Evolutionary conservation across 441 rosid genomes (phyloP).

Genomic region (Populus tomentosa): DNA sequence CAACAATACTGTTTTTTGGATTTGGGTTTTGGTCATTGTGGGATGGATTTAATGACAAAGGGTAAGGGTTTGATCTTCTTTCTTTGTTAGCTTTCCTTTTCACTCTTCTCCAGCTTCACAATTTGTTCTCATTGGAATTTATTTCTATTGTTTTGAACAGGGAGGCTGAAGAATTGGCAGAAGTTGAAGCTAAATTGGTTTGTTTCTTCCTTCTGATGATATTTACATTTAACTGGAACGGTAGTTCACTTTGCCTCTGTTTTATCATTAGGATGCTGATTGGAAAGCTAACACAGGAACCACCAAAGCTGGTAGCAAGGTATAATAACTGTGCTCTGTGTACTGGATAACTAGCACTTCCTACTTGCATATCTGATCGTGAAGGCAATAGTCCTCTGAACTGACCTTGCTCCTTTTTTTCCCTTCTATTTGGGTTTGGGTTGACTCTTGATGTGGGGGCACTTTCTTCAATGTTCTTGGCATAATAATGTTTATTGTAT

Average conservation of each 20-base stretch:
- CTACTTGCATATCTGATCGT: neutral
- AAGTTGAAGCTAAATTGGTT: conserved; percentile 93
- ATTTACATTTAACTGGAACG: conserved; percentile 6
- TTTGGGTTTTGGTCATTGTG: conserved; percentile 89
- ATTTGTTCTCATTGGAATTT: conserved; percentile 8
- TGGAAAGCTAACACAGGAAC: conserved; percentile 45
- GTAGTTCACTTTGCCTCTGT: conserved; percentile 18
- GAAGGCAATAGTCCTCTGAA: neutral
- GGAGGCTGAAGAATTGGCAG: conserved; percentile 78
- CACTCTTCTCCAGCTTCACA: neutral
- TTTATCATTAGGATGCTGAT: conserved; percentile 64
- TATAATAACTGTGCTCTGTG: conserved; percentile 18
- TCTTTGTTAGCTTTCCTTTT: neutral
- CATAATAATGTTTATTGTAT: neutral
- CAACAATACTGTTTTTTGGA: conserved; percentile 73
- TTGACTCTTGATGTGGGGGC: neutral
- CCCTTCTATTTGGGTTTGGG: neutral
- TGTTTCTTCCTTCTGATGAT: conserved; percentile 15
- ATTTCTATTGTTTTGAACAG: conserved; percentile 31
- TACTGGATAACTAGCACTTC: neutral
- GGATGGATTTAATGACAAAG: conserved; percentile 68
- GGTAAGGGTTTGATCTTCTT: conserved; percentile 33
- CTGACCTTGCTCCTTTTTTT: neutral
- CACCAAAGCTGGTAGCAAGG: conserved; percentile 55
- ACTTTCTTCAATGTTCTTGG: neutral